Percentiles rank a stretch among this genome's conserved stretches.
phyloP scores from a whole-genome alignment of 495 filamentous ascomycete species.

The Podospora anserina region DNA sequence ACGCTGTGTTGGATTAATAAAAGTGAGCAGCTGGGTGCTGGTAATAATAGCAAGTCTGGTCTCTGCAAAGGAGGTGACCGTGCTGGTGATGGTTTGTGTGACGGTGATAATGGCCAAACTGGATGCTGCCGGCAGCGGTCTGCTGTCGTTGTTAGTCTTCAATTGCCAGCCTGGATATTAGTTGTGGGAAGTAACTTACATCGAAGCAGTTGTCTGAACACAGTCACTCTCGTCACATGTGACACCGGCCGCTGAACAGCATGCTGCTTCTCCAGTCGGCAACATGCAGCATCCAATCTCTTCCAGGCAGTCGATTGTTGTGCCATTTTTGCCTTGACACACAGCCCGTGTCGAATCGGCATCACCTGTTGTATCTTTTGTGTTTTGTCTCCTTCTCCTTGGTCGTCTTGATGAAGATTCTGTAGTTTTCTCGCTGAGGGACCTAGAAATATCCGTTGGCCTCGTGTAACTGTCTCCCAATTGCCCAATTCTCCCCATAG shows the following conservation, averaged over 20 bases:
- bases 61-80: conserved; percentile 1
- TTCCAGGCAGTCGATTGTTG: background rate
- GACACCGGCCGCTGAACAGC: conserved; percentile 1
- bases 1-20: background rate
- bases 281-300: background rate
- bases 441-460: background rate
- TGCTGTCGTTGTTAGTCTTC: background rate
- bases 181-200: background rate
- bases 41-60: conserved; percentile 1
- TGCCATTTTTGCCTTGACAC: background rate
- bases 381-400: background rate
- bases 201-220: background rate
- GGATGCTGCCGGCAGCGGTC: background rate
- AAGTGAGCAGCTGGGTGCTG: conserved; percentile 3
- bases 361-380: background rate
- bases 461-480: background rate
- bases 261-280: background rate
- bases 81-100: conserved; percentile 3
- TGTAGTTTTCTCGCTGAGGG: background rate
- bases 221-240: background rate
- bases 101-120: background rate
- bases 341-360: background rate
- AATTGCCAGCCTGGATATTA: background rate
- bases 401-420: background rate
- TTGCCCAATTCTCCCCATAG: background rate